These are phyloP conservation scores for Wickerhamomyces queroliae DNA, from an alignment of 805 yeast species.

Conservation along the genomic window DNA sequence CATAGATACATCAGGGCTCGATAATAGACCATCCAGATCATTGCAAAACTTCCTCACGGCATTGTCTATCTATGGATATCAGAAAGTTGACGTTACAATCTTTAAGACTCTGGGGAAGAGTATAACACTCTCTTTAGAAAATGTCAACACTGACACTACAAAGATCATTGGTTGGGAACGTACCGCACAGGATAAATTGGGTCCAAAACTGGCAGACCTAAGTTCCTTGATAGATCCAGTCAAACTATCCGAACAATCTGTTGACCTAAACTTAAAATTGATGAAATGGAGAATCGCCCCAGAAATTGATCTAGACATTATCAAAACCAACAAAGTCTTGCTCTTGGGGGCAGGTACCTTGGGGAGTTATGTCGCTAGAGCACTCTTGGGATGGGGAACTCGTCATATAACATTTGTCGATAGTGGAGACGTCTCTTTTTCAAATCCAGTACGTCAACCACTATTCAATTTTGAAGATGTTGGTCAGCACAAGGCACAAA, in stretches of 20 bases:
- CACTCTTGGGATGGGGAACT: conserved; percentile 93
- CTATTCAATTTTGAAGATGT: conserved; percentile 75
- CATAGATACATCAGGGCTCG: conserved; percentile 32
- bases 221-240: conserved; percentile 77
- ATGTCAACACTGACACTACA: conserved; percentile 7
- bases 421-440: conserved; percentile 80
- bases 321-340: conserved; percentile 58
- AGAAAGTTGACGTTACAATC: conserved; percentile 31
- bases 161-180: conserved; percentile 88
- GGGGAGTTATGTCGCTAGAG: conserved; percentile 87
- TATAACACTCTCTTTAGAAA: conserved; percentile 22
- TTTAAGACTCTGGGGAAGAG: conserved; percentile 29
- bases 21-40: conserved; percentile 42
- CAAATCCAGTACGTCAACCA: conserved; percentile 95
- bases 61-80: conserved; percentile 30
- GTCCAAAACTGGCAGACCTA: conserved; percentile 80
- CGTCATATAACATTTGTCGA: conserved; percentile 83
- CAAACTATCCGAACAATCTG: conserved; percentile 84
- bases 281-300: conserved; percentile 98
- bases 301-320: conserved; percentile 58
- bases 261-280: conserved; percentile 80
- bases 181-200: conserved; percentile 61
- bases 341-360: conserved; percentile 95
- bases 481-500: conserved; percentile 68
- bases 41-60: conserved; percentile 53